Base-by-base conservation (phyloP, 139 green algal species). In the Tetraselmis striata region DNA sequence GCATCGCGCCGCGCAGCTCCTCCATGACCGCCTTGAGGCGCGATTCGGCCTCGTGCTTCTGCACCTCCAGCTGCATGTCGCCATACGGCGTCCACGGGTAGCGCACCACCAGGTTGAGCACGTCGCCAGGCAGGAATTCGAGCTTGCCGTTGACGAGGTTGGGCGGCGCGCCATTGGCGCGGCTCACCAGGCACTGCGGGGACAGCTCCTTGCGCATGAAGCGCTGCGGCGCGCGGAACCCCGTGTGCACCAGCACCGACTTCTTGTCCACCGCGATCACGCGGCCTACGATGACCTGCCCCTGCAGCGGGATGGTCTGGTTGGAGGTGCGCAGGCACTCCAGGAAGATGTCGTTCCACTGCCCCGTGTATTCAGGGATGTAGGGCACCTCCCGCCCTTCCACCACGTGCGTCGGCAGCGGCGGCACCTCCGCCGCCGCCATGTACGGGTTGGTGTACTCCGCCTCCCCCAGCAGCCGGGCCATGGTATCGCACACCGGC, bases 11-110 rank as follows among this genome's bases (percentile, higher is more conserved):
- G 23, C 77, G 81, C 1, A 84, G 30, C 22, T 58, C 24, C 1
- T 32, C 76, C 25, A 27, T 77, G 11, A 67, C 45, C 5, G 45
- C 45, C 45, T 67, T 67, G 11, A 67, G 11, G 18, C 45, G 45
- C 45, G 18, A 5, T 18, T 67, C 11, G 11, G 45, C 5, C 45
- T 67, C 45, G 74, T 77, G 76, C 18, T 80, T 82, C 23, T 83
- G 77, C 2, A 85, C n/a, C n/a, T 29, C 79, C 24, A 90, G 80
- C 77, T 78, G 79, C 59, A 86, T 81, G 58, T 90, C 83, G 1
- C 86, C 86, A 80, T 84, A 87, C 1, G 86, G 84, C 0, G 84
- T 86, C 59, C 84, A 79, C 23, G 86, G 31, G 25, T 80, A 77
- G 31, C 88, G 81, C 23, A 90, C 58, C 1, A 59, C 31, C 1